Conservation (phyloP, 2,329 filamentous ascomycete genomes). For the Coccinonectria pachysandricola region DNA sequence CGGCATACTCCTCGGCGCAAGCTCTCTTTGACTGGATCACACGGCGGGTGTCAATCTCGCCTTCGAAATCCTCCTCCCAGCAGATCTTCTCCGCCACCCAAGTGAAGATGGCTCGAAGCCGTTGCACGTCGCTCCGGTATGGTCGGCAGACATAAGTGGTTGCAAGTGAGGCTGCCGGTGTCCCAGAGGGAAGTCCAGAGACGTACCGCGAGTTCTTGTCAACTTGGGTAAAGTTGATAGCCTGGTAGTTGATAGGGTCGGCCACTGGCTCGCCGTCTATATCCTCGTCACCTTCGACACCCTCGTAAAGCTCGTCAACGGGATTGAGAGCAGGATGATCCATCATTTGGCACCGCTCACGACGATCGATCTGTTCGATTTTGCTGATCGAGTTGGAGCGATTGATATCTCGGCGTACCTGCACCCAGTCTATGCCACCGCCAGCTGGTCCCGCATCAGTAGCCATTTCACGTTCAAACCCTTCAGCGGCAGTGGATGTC, state of each 20-base stretch:
- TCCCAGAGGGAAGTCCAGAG: conserved; percentile 69
- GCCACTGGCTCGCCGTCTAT: conserved; percentile 74
- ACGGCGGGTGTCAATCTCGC: conserved; percentile 69
- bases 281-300: conserved; percentile 81
- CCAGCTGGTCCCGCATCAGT: conserved; percentile 60
- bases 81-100: conserved; percentile 92
- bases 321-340: conserved; percentile 82
- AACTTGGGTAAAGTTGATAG: conserved; percentile 72
- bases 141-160: conserved; percentile 90
- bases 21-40: conserved; percentile 78
- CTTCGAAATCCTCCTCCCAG: conserved; percentile 93
- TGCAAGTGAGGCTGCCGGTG: conserved; percentile 71
- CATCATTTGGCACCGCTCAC: conserved; percentile 88
- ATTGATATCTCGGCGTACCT: conserved; percentile 91
- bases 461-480: conserved; percentile 39
- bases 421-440: conserved; percentile 75
- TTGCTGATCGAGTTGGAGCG: conserved; percentile 86
- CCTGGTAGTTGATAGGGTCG: conserved; percentile 70
- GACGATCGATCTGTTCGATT: conserved; percentile 75
- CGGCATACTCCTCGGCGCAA: conserved; percentile 81
- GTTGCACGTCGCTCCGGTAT: conserved; percentile 87
- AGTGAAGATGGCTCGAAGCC: conserved; percentile 87
- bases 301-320: conserved; percentile 77
- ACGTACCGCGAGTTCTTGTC: conserved; percentile 95
- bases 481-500: conserved; percentile 24